A percentile compares a stretch with the other conserved stretches of the same genome.
Conservation (phyloP, 2,329 filamentous ascomycete genomes). For the Trichoderma semiorbis region DNA sequence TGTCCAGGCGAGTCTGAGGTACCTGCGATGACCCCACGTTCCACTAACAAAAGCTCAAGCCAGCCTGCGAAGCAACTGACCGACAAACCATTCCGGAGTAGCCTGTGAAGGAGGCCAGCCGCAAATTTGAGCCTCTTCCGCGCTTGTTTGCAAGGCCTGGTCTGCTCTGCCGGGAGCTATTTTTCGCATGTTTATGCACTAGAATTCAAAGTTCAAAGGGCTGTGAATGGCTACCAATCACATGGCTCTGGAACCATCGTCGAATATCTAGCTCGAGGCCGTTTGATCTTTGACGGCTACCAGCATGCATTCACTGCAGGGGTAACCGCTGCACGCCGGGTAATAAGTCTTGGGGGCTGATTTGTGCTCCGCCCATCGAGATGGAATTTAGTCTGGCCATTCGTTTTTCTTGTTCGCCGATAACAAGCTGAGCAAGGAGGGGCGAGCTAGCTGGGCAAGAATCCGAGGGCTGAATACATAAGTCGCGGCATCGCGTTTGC, state of each 20-base stretch:
- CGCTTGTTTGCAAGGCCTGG: neutral
- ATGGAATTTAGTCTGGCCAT: constrained; percentile 1
- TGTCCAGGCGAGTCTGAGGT: neutral
- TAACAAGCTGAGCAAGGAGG: neutral
- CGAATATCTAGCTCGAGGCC: constrained; percentile 7
- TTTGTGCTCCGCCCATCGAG: constrained; percentile 6
- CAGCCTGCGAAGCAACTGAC: neutral
- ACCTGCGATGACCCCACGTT: constrained; percentile 11
- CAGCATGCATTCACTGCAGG: constrained; percentile 18
- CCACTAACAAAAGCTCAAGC: neutral
- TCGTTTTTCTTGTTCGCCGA: constrained; percentile 12
- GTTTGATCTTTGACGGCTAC: constrained; percentile 17
- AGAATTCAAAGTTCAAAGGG: constrained; percentile 2
- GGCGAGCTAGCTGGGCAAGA: neutral
- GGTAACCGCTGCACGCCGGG: constrained; percentile 14
- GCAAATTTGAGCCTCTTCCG: neutral
- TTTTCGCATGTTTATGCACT: constrained; percentile 11
- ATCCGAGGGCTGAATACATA: neutral
- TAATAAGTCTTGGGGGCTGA: constrained; percentile 15
- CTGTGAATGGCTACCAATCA: constrained; percentile 15
- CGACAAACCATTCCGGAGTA: neutral
- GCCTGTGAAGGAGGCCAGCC: constrained; percentile 2
- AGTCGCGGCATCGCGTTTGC: neutral
- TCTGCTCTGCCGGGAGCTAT: neutral
- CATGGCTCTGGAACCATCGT: neutral